These are phyloP conservation scores for Thielaviopsis ethacetica DNA, from an alignment of 2,329 filamentous ascomycete species.

Conservation along the genomic window DNA sequence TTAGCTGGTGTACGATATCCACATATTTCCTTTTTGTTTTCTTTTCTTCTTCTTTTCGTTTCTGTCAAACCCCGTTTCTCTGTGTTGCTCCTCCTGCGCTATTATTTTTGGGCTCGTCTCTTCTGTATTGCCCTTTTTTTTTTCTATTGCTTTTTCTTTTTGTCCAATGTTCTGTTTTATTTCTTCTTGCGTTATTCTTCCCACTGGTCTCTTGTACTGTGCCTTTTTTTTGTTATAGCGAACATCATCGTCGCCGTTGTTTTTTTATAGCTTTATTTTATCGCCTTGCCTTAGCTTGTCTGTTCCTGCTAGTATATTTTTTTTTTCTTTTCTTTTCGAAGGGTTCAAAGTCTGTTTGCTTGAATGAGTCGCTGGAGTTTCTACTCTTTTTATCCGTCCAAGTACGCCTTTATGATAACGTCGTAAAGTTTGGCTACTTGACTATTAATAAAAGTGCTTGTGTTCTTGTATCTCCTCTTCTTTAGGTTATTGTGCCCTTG, in stretches of 20 bases:
- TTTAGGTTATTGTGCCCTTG: not conserved
- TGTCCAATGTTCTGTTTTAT: too few species aligned
- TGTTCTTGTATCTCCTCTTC: not conserved
- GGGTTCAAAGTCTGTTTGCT: too few species aligned
- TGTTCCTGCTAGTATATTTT: not conserved
- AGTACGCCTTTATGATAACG: too few species aligned
- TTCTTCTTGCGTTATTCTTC: too few species aligned
- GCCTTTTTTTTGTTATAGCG: too few species aligned
- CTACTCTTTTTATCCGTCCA: too few species aligned
- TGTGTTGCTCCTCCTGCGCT: not conserved
- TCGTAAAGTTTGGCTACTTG: too few species aligned
- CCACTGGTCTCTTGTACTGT: too few species aligned
- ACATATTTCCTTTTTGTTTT: not conserved
- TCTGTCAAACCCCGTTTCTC: not conserved
- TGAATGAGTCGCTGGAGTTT: too few species aligned
- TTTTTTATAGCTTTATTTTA: conserved; percentile 1
- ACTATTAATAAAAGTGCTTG: too few species aligned
- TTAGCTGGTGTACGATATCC: conserved; percentile 9
- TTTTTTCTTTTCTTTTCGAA: too few species aligned
- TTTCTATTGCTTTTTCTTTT: not conserved
- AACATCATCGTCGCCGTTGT: not conserved
- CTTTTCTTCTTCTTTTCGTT: not conserved
- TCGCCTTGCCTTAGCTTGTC: not conserved
- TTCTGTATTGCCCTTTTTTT: not conserved
- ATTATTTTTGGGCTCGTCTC: not conserved